Evolutionary conservation across 345 rosid species (phyloP), one percentile per base, ranked within the genome.

Genomic region (Hevea brasiliensis): DNA sequence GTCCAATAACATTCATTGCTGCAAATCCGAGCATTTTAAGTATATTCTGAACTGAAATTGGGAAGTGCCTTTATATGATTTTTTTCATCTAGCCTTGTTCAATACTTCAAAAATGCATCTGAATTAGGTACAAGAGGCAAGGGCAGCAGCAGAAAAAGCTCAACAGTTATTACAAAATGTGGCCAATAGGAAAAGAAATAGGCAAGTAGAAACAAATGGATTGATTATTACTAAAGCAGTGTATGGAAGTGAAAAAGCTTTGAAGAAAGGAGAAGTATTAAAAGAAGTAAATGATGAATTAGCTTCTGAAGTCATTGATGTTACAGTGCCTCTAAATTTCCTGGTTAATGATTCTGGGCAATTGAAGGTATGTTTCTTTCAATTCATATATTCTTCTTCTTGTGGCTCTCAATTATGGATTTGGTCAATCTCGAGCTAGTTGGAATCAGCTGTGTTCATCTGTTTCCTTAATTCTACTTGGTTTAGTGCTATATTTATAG

Each of bases 291-390:
- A 63, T 65, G 80, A 81, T 24, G 90, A 84, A 70, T 71, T 67
- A 55, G 81, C 82, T 77, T 86, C 90, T 0, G 87, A 85, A 77
- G 81, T 88, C 32, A 79, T 88, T 14, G 95, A 96, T 79, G 98
- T 93, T 77, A 88, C 99, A 54, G 57, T 89, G 72, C 93, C 97
- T 71, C 89, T 93, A 65, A 96, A 91, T 87, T 96, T 96, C 84
- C 89, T 91, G n/a, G 87, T 96, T 74, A 90, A 78, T 54, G 97
- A 93, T 74, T 78, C 91, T 20, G 97, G 97, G 69, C 84, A 84
- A 71, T 90, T 92, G 76, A 91, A 90, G 93, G 97, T 89, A 83
- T 65, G 65, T 53, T 76, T 70, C 67, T 61, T 59, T 57, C 14
- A 32, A 4, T 32, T 32, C 37, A n/a, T 32, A 32, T 32, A 32